Evolutionary conservation across 2,329 filamentous ascomycete genomes (phyloP).

Genomic region (Myrmaecium sp.): DNA sequence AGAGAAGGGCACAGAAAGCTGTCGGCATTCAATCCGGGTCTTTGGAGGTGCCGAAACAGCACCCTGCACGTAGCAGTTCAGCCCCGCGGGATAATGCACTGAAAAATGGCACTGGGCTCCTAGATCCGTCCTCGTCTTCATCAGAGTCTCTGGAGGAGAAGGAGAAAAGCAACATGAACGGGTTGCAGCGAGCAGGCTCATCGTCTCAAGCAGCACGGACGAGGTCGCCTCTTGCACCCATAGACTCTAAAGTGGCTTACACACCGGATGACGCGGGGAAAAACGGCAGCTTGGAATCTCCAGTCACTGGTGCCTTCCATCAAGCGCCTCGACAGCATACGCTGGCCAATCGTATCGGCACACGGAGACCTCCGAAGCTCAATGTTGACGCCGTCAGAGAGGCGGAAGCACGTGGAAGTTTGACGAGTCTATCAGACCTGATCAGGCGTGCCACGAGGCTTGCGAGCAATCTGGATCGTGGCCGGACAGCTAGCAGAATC

Average conservation of each 20-base stretch:
- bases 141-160: slow-evolving; percentile 3
- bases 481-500: slow-evolving; percentile 46
- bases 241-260: slow-evolving; percentile 8
- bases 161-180: slow-evolving; percentile 5
- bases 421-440: slow-evolving; percentile 82
- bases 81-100: slow-evolving; percentile 9
- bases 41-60: too few relatives aligned
- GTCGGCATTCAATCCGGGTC: too few relatives aligned
- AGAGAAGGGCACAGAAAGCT: slow-evolving; percentile 7
- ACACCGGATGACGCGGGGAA: slow-evolving; percentile 15
- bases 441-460: slow-evolving; percentile 77
- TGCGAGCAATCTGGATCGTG: slow-evolving; percentile 75
- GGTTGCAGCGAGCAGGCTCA: slow-evolving; percentile 2
- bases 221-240: slow-evolving; percentile 7
- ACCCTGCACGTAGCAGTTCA: slow-evolving; percentile 3
- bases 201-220: slow-evolving; percentile 1
- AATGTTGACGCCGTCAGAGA: slow-evolving; percentile 69
- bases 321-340: slow-evolving; percentile 13
- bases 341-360: slow-evolving; percentile 25
- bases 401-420: slow-evolving; percentile 69
- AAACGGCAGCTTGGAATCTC: slow-evolving; percentile 15
- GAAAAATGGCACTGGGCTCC: slow-evolving; percentile 16
- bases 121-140: slow-evolving; percentile 17
- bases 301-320: slow-evolving; percentile 15
- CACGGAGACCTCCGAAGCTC: slow-evolving; percentile 47